Conservation (phyloP, 495 filamentous ascomycete species). For the Filosporella fistucella region DNA sequence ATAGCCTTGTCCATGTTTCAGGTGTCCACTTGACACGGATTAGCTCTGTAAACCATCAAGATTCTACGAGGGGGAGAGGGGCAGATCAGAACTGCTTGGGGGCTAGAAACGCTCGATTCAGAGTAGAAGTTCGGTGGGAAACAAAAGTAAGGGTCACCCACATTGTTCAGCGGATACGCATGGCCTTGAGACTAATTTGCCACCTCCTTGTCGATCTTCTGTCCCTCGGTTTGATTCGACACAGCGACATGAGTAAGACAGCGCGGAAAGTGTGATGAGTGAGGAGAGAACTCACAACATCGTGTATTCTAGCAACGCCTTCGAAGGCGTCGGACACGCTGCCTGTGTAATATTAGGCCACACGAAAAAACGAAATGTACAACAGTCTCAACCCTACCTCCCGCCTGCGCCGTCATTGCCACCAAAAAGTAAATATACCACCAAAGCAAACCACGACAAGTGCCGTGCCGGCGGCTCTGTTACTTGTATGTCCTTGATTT, state of each 20-base stretch:
- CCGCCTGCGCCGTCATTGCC: conserved; percentile 20
- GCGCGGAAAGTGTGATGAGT: conserved; percentile 38
- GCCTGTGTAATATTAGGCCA: neutral
- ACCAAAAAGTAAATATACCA: conserved; percentile 34
- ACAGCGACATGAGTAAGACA: conserved; percentile 43
- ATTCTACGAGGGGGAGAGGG: too few relatives aligned
- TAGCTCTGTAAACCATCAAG: too few relatives aligned
- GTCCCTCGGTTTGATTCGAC: conserved; percentile 33
- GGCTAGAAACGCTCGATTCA: too few relatives aligned
- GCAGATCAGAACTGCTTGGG: too few relatives aligned
- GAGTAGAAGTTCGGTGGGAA: too few relatives aligned
- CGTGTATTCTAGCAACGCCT: conserved; percentile 36
- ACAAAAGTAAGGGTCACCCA: too few relatives aligned
- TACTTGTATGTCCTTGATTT: conserved; percentile 44
- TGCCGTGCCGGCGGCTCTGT: conserved; percentile 45
- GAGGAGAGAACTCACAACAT: conserved; percentile 35
- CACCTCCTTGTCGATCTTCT: conserved; percentile 33
- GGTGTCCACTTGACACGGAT: conserved; percentile 52
- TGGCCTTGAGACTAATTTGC: conserved; percentile 29
- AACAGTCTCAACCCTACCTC: conserved; percentile 1
- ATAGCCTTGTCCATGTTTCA: conserved; percentile 50
- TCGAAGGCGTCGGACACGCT: conserved; percentile 6
- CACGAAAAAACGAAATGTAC: neutral
- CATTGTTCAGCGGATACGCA: conserved; percentile 39
- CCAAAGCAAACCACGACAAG: conserved; percentile 43